These are phyloP conservation scores for Blastocystis sp. DNA, from an alignment of 352 stramenopile genomes.

Conservation along the genomic window DNA sequence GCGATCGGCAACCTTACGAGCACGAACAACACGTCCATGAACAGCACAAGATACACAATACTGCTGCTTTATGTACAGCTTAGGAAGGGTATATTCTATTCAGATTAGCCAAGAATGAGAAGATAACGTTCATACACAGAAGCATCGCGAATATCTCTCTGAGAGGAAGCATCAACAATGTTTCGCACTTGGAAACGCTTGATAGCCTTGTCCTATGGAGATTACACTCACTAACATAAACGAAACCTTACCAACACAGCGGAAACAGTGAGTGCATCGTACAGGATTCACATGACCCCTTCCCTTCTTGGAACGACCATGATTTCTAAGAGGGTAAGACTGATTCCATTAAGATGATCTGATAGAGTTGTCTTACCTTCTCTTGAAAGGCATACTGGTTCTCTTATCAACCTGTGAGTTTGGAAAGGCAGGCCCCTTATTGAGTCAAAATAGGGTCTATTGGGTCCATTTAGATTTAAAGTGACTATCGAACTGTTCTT, in stretches of 20 bases:
- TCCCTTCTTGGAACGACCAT: conserved; percentile 67
- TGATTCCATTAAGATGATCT: too few relatives aligned
- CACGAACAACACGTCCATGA: conserved; percentile 97
- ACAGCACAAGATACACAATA: conserved; percentile 98
- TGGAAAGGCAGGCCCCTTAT: too few relatives aligned
- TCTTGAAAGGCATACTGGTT: conserved; percentile 66
- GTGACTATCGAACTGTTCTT: too few relatives aligned
- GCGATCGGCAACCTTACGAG: conserved; percentile 86
- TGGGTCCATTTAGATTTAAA: too few relatives aligned
- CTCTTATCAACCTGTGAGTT: too few relatives aligned
- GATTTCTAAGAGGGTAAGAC: conserved; percentile 47
- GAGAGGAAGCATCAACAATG: conserved; percentile 87
- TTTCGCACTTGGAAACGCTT: conserved; percentile 84
- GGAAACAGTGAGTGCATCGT: conserved; percentile 54
- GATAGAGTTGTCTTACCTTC: neutral
- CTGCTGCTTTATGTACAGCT: conserved; percentile 99
- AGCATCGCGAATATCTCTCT: conserved; percentile 95
- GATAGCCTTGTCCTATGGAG: conserved; percentile 82
- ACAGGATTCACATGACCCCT: conserved; percentile 66
- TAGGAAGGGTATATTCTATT: conserved; percentile 92
- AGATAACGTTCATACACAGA: conserved; percentile 86
- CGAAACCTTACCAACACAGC: conserved; percentile 31
- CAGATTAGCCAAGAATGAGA: neutral
- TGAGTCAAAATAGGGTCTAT: too few relatives aligned
- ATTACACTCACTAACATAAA: neutral